Base-by-base conservation (phyloP, 2,329 filamentous ascomycete genomes). In the Ophiocordyceps australis region DNA sequence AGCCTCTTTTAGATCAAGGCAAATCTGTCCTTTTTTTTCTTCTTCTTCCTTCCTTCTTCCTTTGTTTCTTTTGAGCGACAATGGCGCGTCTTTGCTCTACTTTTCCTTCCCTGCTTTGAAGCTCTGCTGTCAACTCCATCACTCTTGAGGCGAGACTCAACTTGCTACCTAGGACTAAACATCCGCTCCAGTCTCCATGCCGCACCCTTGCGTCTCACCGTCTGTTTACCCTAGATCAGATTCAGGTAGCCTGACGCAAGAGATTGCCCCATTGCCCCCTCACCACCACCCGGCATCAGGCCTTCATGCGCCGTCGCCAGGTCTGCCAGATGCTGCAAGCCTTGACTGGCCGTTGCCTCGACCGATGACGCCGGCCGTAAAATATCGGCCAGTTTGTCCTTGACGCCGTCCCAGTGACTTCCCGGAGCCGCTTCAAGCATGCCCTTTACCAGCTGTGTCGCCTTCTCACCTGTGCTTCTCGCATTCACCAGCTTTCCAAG, bases 311-410 rank as follows among this genome's bases (percentile, higher is more conserved):
- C 57, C 5, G 59, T 62, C 6, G 61, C 61, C 24, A 65, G 37
- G 35, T 75, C 66, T 7, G 68, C 71, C 7, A 75, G 50, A 31
- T 64, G 67, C 43, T 75, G 68, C 25, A 77, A 49, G 18, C 63
- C 60, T 32, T 57, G 62, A 40, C 55, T 69, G 27, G 50, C 57
- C 24, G 53, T 49, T 14, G 46, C 45, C 33, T 51, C 52, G 13
- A 45, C 47, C 11, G 45, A 48, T 13, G 44, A 52, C 30, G 40
- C 46, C 37, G 40, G 52, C 35, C 34, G 51, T 24, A 44, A 33
- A 16, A 41, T 40, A 16, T 49, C 45, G 9, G 38, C 38, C 20
- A 55, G 40, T 48, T 47, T 49, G 38, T 62, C 56, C 30, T 55
- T 42, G 12, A 77, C 56, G 6, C 50, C 50, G 33, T 75, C 69